Evolutionary conservation across 495 filamentous ascomycete species (phyloP), one percentile per base, ranked within the genome.

Genomic region (Neurospora discreta): DNA sequence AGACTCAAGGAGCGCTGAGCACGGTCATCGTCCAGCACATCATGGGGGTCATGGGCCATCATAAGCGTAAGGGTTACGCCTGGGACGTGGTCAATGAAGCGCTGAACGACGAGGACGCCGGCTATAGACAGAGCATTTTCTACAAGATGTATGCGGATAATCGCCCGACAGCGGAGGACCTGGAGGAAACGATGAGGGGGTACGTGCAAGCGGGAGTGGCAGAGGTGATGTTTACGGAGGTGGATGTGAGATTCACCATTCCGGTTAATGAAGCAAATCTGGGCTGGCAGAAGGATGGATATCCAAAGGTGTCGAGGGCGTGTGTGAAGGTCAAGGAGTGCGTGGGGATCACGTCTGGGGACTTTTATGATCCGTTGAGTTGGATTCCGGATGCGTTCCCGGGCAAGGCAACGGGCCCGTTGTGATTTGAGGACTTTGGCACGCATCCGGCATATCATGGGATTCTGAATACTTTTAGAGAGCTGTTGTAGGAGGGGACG

Each of bases 61-160:
- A 81, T 74, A 85, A 85, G 73, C 87, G 87, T n/a, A 79, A 83
- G 41, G 88, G 87, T 80, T 84, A 87, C 68, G 80, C 74, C 42
- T 82, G 80, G 87, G 90, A 92, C 75, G 90, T 93, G 1, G 84
- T 91, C 20, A 92, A 92, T 80, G 90, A 93, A 78, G 87, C 87
- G 40, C 86, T 92, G 73, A 60, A 33, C 1, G 86, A 89, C 73
- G 90, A 92, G 68, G 86, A 90, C 75, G 90, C 89, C 40, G 84
- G 84, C n/a, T 87, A 87, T 73, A 86, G 89, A 68, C 71, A 82
- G 70, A 84, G 77, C 68, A 80, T 86, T 68, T 90, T 90, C 81
- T 87, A 84, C 81, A 80, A 83, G 36, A 81, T 91, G 68, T 83
- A 85, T 70, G 87, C 86, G 16, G 88, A 88, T 69, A 78, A 76